Evolutionary conservation across 331 rosid genomes (phyloP), one percentile per base, ranked within the genome.

Genomic region (Prunus yedoensis): DNA sequence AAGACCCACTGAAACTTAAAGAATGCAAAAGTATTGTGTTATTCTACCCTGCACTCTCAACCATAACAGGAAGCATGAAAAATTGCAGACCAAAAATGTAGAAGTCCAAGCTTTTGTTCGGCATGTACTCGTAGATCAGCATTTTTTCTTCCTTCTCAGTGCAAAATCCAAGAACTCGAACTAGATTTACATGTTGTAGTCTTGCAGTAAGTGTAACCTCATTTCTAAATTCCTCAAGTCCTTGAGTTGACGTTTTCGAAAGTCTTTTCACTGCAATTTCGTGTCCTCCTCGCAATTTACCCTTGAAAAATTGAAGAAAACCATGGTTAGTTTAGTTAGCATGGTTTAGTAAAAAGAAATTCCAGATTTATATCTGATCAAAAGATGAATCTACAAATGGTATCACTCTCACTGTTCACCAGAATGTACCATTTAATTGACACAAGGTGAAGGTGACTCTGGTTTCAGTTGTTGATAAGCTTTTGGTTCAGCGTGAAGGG

Each of bases 111-210:
- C 96, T 90, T 78, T 84, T 60, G 56, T 85, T 87, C 3, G 84
- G 83, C 89, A 87, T 84, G 78, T 65, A 79, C 76, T 84, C 81
- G 38, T 88, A 84, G 74, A 90, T 83, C 57, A 88, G 50, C 85
- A 88, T 82, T 81, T 85, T 88, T 72, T 85, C 93, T 17, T 86
- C 78, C 18, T 27, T 82, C 70, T 87, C 77, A 60, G 78, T 66
- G 77, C 91, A 86, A 53, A 73, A 90, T 28, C 93, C 91, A 67
- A 88, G 66, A 70, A 90, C 83, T 28, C 87, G 85, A 65, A 80
- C 88, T 78, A 90, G 86, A 78, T 90, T 88, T 30, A 90, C 88
- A 62, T 87, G 96, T 52, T 86, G 90, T 45, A 88, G 82, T 74
- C 78, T 83, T 57, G 88, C 93, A 2, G 89, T 86, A 54, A 88